These are phyloP conservation scores for Phialophora verrucosa DNA, from an alignment of 2,329 filamentous ascomycete genomes.

Conservation along the genomic window DNA sequence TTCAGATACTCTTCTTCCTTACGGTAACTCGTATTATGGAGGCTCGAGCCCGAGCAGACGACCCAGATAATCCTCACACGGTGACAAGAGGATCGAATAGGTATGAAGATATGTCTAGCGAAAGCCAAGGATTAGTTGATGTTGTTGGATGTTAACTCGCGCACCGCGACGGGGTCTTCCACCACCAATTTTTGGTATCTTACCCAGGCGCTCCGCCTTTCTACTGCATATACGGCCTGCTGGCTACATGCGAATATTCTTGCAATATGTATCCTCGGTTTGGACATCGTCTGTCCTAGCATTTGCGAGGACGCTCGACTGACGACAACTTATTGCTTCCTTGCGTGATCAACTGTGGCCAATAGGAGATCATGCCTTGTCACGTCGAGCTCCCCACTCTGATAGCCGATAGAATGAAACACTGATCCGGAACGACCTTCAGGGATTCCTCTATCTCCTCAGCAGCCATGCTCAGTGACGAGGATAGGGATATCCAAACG, in stretches of 20 bases:
- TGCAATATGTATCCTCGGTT: neutral
- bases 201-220: too few relatives aligned
- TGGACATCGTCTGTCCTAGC: neutral
- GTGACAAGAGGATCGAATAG: too few relatives aligned
- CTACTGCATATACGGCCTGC: too few relatives aligned
- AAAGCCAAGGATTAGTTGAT: too few relatives aligned
- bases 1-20: too few relatives aligned
- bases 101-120: too few relatives aligned
- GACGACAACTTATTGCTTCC: neutral
- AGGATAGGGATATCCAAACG: neutral
- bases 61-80: too few relatives aligned
- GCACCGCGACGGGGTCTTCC: too few relatives aligned
- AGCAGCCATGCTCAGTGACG: neutral
- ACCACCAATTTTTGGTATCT: too few relatives aligned
- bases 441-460: neutral
- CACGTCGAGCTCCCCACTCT: neutral
- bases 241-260: neutral
- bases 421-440: neutral
- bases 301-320: neutral
- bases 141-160: too few relatives aligned
- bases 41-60: too few relatives aligned
- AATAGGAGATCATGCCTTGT: neutral
- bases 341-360: neutral
- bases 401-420: neutral
- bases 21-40: too few relatives aligned